These are phyloP conservation scores for Aspergillus saccharolyticus DNA, from an alignment of 495 filamentous ascomycete genomes.

Conservation along the genomic window DNA sequence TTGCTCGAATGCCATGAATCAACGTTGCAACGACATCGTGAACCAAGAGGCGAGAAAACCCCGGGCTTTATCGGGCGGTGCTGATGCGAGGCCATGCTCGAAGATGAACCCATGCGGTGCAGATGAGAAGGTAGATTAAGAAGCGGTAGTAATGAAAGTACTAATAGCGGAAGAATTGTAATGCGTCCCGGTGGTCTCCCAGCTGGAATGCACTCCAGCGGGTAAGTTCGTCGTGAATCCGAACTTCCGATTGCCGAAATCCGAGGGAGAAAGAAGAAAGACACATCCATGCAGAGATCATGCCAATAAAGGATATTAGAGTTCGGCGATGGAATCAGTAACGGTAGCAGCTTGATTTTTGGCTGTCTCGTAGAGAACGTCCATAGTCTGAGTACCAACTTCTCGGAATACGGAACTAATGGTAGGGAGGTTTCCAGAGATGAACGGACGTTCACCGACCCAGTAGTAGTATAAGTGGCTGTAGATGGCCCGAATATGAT, in stretches of 20 bases:
- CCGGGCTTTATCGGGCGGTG: background rate
- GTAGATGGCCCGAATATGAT: constrained; percentile 74
- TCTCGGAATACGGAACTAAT: constrained; percentile 38
- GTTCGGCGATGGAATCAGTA: constrained; percentile 32
- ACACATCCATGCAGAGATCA: background rate
- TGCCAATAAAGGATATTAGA: constrained; percentile 20
- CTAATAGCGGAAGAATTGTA: constrained; percentile 6
- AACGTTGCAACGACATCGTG: constrained; percentile 8
- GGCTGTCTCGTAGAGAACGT: constrained; percentile 40
- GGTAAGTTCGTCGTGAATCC: background rate
- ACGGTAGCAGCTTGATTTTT: constrained; percentile 36
- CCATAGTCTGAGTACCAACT: constrained; percentile 29
- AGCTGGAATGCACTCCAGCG: background rate
- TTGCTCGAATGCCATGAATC: constrained; percentile 12
- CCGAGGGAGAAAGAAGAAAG: background rate
- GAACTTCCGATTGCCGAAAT: background rate
- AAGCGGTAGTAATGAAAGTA: constrained; percentile 6
- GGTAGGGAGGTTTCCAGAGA: constrained; percentile 29
- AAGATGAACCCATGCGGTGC: background rate
- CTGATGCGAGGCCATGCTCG: constrained; percentile 4
- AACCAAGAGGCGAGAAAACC: constrained; percentile 1
- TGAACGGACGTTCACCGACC: constrained; percentile 60
- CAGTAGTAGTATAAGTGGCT: constrained; percentile 92
- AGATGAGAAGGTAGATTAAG: constrained; percentile 4
- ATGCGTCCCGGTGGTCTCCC: constrained; percentile 5